Conservation (phyloP, 2,329 filamentous ascomycete species). For the Colletotrichum destructivum region DNA sequence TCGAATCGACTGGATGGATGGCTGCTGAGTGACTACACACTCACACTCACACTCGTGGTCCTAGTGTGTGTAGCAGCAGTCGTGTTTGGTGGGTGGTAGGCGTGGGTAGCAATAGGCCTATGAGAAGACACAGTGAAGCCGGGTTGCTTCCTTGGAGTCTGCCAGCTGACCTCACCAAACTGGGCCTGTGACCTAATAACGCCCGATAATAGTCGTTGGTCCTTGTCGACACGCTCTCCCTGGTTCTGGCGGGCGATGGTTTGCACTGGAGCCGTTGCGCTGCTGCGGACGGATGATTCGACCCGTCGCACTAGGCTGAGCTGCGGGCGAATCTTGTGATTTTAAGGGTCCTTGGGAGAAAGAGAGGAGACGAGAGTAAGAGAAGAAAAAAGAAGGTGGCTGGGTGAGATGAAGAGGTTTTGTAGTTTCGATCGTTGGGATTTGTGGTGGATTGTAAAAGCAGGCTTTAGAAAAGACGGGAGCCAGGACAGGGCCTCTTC, state of each 20-base stretch:
- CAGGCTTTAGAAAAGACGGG: conserved; percentile 34
- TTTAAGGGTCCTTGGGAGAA: conserved; percentile 32
- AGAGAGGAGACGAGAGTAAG: background rate
- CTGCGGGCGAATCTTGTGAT: conserved; percentile 1
- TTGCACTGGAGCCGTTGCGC: conserved; percentile 9
- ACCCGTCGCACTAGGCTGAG: conserved; percentile 11
- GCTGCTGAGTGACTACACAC: background rate
- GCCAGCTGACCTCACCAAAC: conserved; percentile 40
- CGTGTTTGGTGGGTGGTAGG: conserved; percentile 29
- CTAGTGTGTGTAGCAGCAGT: conserved; percentile 32
- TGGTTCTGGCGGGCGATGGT: background rate
- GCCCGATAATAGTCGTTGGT: conserved; percentile 21
- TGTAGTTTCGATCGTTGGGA: conserved; percentile 37
- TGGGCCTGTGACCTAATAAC: conserved; percentile 35
- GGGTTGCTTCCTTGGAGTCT: conserved; percentile 17
- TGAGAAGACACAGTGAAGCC: conserved; percentile 29
- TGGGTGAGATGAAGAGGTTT: conserved; percentile 32
- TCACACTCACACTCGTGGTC: background rate
- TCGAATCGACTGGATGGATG: conserved; percentile 14
- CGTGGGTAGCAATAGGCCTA: conserved; percentile 32
- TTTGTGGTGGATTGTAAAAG: conserved; percentile 29
- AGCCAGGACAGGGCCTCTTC: conserved; percentile 31
- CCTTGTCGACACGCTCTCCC: conserved; percentile 13
- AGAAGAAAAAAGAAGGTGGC: conserved; percentile 8
- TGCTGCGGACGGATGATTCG: background rate